Conservation (phyloP, 352 stramenopile species). For the Phytopythium vexans region DNA sequence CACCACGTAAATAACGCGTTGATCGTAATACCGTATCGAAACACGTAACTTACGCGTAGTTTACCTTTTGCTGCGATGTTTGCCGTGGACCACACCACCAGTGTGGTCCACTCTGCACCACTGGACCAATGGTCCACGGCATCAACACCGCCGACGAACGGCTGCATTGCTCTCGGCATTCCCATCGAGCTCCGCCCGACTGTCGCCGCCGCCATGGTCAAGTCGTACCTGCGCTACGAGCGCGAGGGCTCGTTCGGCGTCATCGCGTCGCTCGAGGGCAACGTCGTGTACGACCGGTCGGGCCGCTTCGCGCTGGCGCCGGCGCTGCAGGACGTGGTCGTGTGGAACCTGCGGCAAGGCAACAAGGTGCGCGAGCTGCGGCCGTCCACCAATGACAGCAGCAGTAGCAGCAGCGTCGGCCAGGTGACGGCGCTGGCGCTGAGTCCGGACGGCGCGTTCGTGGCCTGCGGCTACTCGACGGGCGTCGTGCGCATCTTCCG, state of each 20-base stretch:
- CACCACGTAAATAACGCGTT: no score
- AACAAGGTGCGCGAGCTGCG: constrained; percentile 78
- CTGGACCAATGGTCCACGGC: background rate
- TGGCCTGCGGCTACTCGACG: constrained; percentile 84
- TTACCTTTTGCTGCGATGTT: no score
- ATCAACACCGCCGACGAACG: background rate
- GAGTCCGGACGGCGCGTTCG: constrained; percentile 70
- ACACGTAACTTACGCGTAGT: no score
- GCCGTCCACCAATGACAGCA: constrained; percentile 4
- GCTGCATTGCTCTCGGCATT: background rate
- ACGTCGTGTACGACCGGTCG: constrained; percentile 85
- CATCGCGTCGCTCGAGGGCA: constrained; percentile 85
- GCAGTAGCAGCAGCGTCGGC: constrained; percentile 20
- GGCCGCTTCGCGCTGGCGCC: constrained; percentile 85
- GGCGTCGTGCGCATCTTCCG: constrained; percentile 79
- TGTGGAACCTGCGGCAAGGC: constrained; percentile 92
- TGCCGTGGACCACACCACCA: no score
- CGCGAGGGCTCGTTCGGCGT: constrained; percentile 88
- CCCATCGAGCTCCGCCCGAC: background rate
- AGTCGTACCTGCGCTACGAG: constrained; percentile 94
- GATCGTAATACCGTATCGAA: no score
- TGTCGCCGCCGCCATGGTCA: constrained; percentile 66
- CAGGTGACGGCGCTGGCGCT: constrained; percentile 81
- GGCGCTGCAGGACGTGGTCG: constrained; percentile 86
- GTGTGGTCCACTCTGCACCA: no score